Conservation (phyloP, 495 filamentous ascomycete genomes). For the Poronia punctata region DNA sequence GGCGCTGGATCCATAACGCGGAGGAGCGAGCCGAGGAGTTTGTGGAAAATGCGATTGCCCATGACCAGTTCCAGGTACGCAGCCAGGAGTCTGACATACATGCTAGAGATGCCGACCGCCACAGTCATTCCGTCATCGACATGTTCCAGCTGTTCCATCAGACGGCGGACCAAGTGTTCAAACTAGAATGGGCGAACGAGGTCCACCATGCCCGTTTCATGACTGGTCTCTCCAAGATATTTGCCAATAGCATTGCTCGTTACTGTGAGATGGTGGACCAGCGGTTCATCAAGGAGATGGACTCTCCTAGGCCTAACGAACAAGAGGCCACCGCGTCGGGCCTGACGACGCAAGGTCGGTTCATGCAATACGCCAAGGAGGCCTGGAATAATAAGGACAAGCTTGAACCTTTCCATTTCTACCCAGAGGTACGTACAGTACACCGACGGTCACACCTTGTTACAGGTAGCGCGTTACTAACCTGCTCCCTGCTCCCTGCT, state of each 20-base stretch:
- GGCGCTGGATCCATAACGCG: slow-evolving; percentile 83
- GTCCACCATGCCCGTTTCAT: slow-evolving; percentile 93
- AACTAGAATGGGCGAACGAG: slow-evolving; percentile 88
- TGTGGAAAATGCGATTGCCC: slow-evolving; percentile 83
- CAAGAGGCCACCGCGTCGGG: slow-evolving; percentile 72
- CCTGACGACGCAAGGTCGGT: slow-evolving; percentile 84
- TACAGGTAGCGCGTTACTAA: slow-evolving; percentile 14
- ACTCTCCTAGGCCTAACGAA: slow-evolving; percentile 60
- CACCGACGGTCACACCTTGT: background rate
- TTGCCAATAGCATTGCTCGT: slow-evolving; percentile 71
- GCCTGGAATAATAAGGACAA: slow-evolving; percentile 92
- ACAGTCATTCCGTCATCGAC: slow-evolving; percentile 89
- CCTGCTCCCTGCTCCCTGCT: slow-evolving; percentile 1
- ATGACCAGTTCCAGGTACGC: slow-evolving; percentile 73
- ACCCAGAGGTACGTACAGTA: slow-evolving; percentile 64
- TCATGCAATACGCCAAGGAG: slow-evolving; percentile 86
- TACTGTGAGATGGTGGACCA: slow-evolving; percentile 92
- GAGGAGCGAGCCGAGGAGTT: slow-evolving; percentile 74
- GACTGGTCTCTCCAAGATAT: slow-evolving; percentile 86
- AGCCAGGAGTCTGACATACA: slow-evolving; percentile 50
- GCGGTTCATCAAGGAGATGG: slow-evolving; percentile 87
- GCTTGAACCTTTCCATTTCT: slow-evolving; percentile 96
- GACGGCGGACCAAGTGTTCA: slow-evolving; percentile 74
- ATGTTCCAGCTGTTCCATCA: slow-evolving; percentile 91
- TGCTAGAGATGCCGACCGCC: slow-evolving; percentile 73